Conservation (phyloP, 352 stramenopile genomes). For the Phytopythium mirpurense region DNA sequence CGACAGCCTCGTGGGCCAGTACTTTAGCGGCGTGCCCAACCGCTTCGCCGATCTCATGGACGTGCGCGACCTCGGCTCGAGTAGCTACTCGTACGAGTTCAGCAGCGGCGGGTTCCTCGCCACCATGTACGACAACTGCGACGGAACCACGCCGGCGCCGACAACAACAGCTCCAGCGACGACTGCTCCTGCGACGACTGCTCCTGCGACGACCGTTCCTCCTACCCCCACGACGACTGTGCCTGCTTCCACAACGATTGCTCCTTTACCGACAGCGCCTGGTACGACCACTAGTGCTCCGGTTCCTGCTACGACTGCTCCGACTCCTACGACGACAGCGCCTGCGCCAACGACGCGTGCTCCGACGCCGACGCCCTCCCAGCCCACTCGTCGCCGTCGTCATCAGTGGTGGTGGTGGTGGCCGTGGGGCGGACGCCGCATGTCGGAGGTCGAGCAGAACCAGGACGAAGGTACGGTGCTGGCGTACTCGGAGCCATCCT, state of each 20-base stretch:
- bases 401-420: slow-evolving; percentile 10
- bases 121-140: slow-evolving; percentile 34
- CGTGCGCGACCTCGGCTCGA: slow-evolving; percentile 31
- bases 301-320: too few species aligned
- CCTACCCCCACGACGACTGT: neutral
- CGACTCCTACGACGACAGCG: slow-evolving; percentile 6
- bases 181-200: slow-evolving; percentile 8
- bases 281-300: too few species aligned
- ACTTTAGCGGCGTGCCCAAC: slow-evolving; percentile 30
- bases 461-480: neutral
- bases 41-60: slow-evolving; percentile 44
- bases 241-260: too few species aligned
- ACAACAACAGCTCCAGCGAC: slow-evolving; percentile 11
- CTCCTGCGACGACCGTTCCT: slow-evolving; percentile 7
- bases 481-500: slow-evolving; percentile 4
- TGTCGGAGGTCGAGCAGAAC: neutral
- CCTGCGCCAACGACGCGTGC: neutral
- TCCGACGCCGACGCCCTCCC: neutral
- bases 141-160: slow-evolving; percentile 21
- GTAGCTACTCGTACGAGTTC: slow-evolving; percentile 59
- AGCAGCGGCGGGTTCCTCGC: slow-evolving; percentile 33
- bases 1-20: slow-evolving; percentile 33
- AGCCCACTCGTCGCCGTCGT: neutral
- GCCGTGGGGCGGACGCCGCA: neutral
- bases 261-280: too few species aligned